phyloP scores from a whole-genome alignment of 176 grass and related monocot species.

The Areca catechu region DNA sequence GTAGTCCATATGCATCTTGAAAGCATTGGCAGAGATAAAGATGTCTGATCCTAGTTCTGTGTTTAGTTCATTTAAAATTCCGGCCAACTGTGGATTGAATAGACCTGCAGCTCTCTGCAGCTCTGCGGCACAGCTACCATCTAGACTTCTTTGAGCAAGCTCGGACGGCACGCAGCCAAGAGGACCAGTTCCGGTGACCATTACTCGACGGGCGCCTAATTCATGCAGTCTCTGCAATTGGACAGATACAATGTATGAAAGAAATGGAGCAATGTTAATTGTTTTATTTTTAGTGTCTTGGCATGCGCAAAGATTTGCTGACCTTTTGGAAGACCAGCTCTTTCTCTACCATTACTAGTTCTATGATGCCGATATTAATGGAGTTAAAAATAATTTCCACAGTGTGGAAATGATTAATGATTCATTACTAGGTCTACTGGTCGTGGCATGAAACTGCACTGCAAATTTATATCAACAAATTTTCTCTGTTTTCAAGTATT shows the following conservation, averaged over 20 bases:
- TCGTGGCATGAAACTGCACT: no score
- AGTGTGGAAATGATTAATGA: no score
- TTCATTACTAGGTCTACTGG: no score
- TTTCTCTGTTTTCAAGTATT: no score
- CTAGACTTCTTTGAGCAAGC: conserved; percentile 57
- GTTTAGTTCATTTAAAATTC: conserved; percentile 46
- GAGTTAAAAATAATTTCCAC: no score
- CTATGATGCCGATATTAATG: no score
- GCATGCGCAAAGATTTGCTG: no score
- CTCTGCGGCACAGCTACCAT: conserved; percentile 51
- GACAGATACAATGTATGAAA: no score
- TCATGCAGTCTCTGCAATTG: conserved; percentile 59
- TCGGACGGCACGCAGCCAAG: conserved; percentile 84
- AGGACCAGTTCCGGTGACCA: conserved; percentile 95
- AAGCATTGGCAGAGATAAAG: conserved; percentile 71
- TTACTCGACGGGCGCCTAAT: conserved; percentile 47
- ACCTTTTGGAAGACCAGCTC: no score
- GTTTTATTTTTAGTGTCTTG: no score
- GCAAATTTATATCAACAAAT: no score
- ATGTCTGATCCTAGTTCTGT: conserved; percentile 32
- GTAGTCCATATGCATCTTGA: conserved; percentile 65
- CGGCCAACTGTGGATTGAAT: conserved; percentile 81
- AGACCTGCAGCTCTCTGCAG: conserved; percentile 56
- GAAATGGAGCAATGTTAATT: neutral
- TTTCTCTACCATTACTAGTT: no score